Base-by-base conservation (phyloP, 768 basidiomycete species). In the Sarcodon aspratus region DNA sequence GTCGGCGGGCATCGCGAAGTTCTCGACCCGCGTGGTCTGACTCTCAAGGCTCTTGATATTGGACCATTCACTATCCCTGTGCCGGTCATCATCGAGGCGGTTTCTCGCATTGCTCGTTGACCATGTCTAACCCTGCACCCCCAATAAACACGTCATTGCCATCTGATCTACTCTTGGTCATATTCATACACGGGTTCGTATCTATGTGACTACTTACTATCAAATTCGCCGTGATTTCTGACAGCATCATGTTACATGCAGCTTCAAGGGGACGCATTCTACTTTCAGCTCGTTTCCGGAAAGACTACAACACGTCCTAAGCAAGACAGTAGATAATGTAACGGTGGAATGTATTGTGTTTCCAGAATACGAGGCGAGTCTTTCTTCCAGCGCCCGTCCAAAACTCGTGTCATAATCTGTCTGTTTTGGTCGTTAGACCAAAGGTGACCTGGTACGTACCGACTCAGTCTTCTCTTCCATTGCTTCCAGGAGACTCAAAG, bases 101-200 rank as follows among this genome's bases (percentile, higher is more conserved):
- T 38, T 38, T 13, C 37, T 17, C 37, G 37, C 37, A 13, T 17
- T 38, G 13, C 5, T 38, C 37, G 37, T 27, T 27, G 3, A 27
- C 21, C 21, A 27, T 27, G 21, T 27, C 21, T 5, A 27, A 27
- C 21, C 21, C 21, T 5, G 21, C 21, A 27, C 21, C 21, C 21
- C 21, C 21, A 2, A 17, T 42, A 27, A 42, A 17, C 40, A 55
- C 50, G 11, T 52, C 12, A n/a, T 17, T n/a, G 48, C 55, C 68
- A 31, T 47, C 51, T 18, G 76, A 80, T n/a, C 53, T 73, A 7
- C 64, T 91, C 4, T 71, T 90, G 35, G 59, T 88, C 49, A 67
- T 90, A 36, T 91, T 88, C 59, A 81, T 91, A 31, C 89, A 91
- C 55, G 89, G 88, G 61, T 89, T 71, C 61, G 75, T 74, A 15